These are phyloP conservation scores for Lichtheimia ornata DNA, from an alignment of 371 early-diverging fungal species.

Conservation along the genomic window DNA sequence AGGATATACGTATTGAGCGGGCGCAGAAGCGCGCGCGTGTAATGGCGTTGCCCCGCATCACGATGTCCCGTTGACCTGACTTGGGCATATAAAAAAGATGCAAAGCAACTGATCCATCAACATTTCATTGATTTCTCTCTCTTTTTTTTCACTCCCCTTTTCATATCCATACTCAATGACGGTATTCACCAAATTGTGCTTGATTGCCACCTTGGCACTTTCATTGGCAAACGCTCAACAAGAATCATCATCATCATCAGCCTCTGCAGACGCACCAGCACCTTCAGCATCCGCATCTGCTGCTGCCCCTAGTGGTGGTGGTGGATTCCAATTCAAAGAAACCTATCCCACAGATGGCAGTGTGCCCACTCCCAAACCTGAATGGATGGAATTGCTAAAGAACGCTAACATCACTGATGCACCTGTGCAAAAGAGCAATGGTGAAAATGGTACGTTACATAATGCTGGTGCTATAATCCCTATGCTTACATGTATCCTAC, in stretches of 20 bases:
- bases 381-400: constrained; percentile 47
- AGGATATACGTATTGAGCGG: too few relatives aligned
- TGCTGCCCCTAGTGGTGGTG: neutral
- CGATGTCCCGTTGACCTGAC: too few relatives aligned
- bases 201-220: constrained; percentile 18
- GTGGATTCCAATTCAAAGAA: constrained; percentile 37
- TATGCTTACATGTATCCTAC: constrained; percentile 3
- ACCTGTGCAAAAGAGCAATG: constrained; percentile 38
- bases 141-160: neutral
- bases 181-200: constrained; percentile 17
- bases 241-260: constrained; percentile 14
- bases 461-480: neutral
- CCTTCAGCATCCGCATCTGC: constrained; percentile 11
- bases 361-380: constrained; percentile 46
- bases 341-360: constrained; percentile 35
- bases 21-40: too few relatives aligned
- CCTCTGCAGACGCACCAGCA: constrained; percentile 10
- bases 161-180: constrained; percentile 14
- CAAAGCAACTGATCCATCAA: neutral
- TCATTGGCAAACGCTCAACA: constrained; percentile 20
- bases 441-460: constrained; percentile 17
- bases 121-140: neutral
- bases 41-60: too few relatives aligned
- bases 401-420: constrained; percentile 37
- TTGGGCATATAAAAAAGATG: too few relatives aligned